Evolutionary conservation across 2,329 filamentous ascomycete genomes (phyloP), one percentile per base, ranked within the genome.

Genomic region (Remersonia thermophila): DNA sequence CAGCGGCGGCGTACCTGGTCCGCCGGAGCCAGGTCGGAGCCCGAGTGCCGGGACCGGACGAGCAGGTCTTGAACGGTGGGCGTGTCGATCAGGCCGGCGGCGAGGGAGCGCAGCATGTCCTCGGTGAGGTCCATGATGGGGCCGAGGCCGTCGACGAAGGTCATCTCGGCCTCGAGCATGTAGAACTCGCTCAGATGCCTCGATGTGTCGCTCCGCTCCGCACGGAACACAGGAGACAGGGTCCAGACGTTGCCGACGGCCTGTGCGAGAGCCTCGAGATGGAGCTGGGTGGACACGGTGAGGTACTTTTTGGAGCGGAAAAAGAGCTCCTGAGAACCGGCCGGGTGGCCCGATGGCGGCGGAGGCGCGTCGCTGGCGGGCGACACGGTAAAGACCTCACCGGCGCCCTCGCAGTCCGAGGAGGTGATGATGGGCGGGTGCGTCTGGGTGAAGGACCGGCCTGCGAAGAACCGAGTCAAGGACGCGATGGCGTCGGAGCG

Each of bases 151-250:
- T 82, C 68, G 29, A 80, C 72, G 55, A 94, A 94, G 51, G 77
- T 80, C 55, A 87, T 66, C 58, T 98, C 91, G 12, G 80, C 87
- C 59, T 98, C 91, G 2, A 98, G 72, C 91, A 98, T 96, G 61
- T 96, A 96, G 52, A 98, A 96, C 54, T 98, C 91, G 62, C 85
- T 94, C 42, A 98, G 66, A 59, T 98, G 91, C 18, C 91, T 77
- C 5, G 86, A 79, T 0, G 91, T 96, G 53, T 96, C 87, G 58
- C 86, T 95, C 54, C 78, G 79, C 57, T 95, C 91, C 3, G 91
- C 91, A 27, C 91, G 77, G 54, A 98, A 98, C 0, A 86, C 93
- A 3, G 91, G 91, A 4, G 87, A 91, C 9, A 98, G 62, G 1
- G 87, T 83, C 87, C 91, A 98, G 7, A 96, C 91, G 49, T 82